phyloP scores from a whole-genome alignment of 1,139 yeast species.

The Pichia norvegensis region DNA sequence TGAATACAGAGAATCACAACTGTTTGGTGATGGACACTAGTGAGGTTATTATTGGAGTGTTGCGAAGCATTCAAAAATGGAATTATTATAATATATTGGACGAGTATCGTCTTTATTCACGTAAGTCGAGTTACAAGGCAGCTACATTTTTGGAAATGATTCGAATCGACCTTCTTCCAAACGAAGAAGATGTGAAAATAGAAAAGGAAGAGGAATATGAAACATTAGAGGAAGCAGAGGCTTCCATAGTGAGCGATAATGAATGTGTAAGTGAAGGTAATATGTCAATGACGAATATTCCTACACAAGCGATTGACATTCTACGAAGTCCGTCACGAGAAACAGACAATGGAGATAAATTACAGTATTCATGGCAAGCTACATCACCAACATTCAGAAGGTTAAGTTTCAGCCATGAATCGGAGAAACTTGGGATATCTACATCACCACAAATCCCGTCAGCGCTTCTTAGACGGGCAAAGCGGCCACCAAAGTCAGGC shows the following conservation, averaged over 20 bases:
- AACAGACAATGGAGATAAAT: not conserved
- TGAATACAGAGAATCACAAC: constrained; percentile 59
- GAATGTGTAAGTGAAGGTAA: no score
- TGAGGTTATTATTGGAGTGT: constrained; percentile 68
- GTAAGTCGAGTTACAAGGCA: constrained; percentile 67
- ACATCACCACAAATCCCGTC: constrained; percentile 1
- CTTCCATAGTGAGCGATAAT: no score
- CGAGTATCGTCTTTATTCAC: constrained; percentile 73
- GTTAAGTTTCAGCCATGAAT: not conserved
- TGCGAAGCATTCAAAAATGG: constrained; percentile 85
- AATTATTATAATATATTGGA: constrained; percentile 73
- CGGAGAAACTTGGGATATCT: not conserved
- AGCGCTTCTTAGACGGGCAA: not conserved
- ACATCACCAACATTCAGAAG: not conserved
- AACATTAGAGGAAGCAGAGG: not conserved
- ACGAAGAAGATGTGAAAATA: not conserved
- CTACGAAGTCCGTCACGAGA: not conserved
- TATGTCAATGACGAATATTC: no score
- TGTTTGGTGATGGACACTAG: constrained; percentile 72
- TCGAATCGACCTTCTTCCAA: constrained; percentile 6
- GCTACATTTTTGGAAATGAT: constrained; percentile 47
- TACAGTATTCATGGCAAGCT: not conserved
- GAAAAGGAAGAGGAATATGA: no score
- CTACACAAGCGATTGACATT: not conserved
- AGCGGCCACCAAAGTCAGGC: constrained; percentile 1